Base-by-base conservation (phyloP, 2,329 filamentous ascomycete genomes). In the Scortechinia acanthostroma region DNA sequence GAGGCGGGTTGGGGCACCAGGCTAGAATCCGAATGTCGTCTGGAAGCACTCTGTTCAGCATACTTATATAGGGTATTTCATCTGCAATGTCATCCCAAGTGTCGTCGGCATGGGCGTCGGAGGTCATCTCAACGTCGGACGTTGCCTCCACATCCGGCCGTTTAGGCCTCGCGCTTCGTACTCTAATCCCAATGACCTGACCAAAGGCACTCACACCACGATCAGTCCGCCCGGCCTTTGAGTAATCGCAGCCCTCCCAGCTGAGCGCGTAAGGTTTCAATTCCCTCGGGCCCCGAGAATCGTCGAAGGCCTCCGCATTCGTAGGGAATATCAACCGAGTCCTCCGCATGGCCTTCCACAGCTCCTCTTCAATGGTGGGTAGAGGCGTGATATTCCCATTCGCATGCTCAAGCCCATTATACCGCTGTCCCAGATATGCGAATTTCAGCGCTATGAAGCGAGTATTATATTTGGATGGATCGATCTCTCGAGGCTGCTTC, bases 201-300 rank as follows among this genome's bases (percentile, higher is more conserved):
- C 93, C 93, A 67, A 98, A 98, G 2, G 93, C 91, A 63, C 90
- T 96, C 25, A 98, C 93, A 13, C 93, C 93, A 45, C 82, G 76
- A 60, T 98, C 93, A 16, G 93, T 98, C 50, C 93, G 76, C 2
- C 93, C 93, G 58, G 91, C 96, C 63, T 98, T 98, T 25, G 87
- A 90, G 63, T 97, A 98, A 49, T 95, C 87, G 62, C 82, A 91
- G 4, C 83, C 83, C 23, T 87, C 80, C 76, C 89, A 95, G 61
- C 88, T 84, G 21, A 96, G 71, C 45, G 76, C 66, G 6, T 78
- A 71, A n/a, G n/a, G n/a, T n/a, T n/a, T n/a, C n/a, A n/a, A n/a
- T 16, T 68, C 64, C 47, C 65, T 60, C 37, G 60, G 55, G 3
- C 69, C 66, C 50, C 60, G 58, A 43, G 55, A 62, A 46, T 61